Percentiles rank a stretch among this genome's conserved stretches.
phyloP scores from a whole-genome alignment of 768 basidiomycete species.

The Boletus rufocinnamomeus region DNA sequence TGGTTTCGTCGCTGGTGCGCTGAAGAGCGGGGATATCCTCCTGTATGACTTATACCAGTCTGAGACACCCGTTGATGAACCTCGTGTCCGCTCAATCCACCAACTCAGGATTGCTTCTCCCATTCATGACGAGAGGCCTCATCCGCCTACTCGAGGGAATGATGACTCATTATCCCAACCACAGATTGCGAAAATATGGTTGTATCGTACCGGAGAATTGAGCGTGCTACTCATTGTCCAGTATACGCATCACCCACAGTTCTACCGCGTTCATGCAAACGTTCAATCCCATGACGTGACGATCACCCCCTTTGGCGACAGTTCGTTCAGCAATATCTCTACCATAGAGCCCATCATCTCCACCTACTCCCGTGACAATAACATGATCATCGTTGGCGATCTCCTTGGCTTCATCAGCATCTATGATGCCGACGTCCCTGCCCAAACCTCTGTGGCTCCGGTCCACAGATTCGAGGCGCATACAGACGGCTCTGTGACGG shows the following conservation, averaged over 20 bases:
- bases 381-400: conserved; percentile 66
- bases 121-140: conserved; percentile 18
- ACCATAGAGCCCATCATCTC: conserved; percentile 51
- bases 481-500: conserved; percentile 62
- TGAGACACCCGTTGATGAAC: conserved; percentile 15
- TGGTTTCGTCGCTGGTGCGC: conserved; percentile 51
- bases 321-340: conserved; percentile 52
- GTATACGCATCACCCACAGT: conserved; percentile 49
- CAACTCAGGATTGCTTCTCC: conserved; percentile 43
- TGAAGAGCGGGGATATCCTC: conserved; percentile 56
- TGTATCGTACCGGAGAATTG: conserved; percentile 11
- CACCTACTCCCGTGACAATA: conserved; percentile 36
- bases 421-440: conserved; percentile 49
- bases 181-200: conserved; percentile 20
- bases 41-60: conserved; percentile 52
- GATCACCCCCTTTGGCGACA: conserved; percentile 51
- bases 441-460: conserved; percentile 33
- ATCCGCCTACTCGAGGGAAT: neutral
- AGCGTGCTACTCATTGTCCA: conserved; percentile 45
- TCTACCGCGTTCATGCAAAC: conserved; percentile 54
- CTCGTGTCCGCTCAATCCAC: conserved; percentile 20
- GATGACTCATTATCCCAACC: conserved; percentile 3
- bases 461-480: conserved; percentile 61
- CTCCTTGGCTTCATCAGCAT: conserved; percentile 62
- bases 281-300: conserved; percentile 30